Base-by-base conservation (phyloP, 148 eudicot genomes). In the Amaranthus palmeri region DNA sequence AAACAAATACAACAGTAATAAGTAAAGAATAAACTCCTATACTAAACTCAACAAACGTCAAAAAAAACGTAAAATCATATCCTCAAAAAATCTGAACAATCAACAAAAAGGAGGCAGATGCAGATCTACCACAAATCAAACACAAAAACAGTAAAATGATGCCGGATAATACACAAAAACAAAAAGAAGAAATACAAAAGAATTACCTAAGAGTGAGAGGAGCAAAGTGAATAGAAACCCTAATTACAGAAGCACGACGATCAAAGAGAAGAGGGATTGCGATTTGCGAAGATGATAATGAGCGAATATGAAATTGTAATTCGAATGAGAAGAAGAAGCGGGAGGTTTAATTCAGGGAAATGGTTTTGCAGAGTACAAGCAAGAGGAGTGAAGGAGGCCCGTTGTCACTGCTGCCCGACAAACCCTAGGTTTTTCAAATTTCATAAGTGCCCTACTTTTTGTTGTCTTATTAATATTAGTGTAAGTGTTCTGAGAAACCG, bases 251-350 rank as follows among this genome's bases (percentile, higher is more conserved):
- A 4, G n/a, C 13, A 43, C n/a, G 52, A 61, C n/a, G 36, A 25
- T 25, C 36, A 44, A 56, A 15, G 10, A 45, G 10, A 59, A 14
- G 15, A 65, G 57, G 57, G 13, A 47, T 54, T 42, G 13, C 4
- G 40, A 44, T 36, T 54, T 42, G 13, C 4, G 40, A 44, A 15
- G 36, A 25, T 5, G n/a, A 6, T 18, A 10, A 6, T 7, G 54
- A 51, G 54, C 56, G 13, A 55, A 68, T 25, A 25, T 25, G 36
- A 3, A 70, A 17, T 54, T 54, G 65, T 5, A 13, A 56, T 77
- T 71, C 71, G 75, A 77, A 77, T 71, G 75, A 4, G 60, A 15
- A 10, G 69, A 69, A 61, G 78, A 69, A 76, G 78, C 78, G 78
- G 74, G 78, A 69, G 73, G 67, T 53, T 51, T 2, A 25, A 25